Evolutionary conservation across 2,329 filamentous ascomycete species (phyloP), one percentile per base, ranked within the genome.

Genomic region (Beauveria scarabaeidicola): DNA sequence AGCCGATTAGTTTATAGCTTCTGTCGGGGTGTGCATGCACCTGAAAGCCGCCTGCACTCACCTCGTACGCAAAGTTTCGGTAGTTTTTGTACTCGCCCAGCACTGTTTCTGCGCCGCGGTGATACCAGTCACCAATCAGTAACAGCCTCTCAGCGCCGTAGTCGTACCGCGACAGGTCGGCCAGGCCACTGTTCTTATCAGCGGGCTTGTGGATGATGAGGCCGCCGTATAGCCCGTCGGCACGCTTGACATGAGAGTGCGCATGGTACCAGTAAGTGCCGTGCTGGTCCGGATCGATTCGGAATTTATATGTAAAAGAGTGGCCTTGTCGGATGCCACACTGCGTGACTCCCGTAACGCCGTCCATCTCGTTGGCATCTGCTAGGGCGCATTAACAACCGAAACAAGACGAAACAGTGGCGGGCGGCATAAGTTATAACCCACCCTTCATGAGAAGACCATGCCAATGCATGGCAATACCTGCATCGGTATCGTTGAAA

Each of bases 391-490:
- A 17, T 53, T 27, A 38, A 38, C 51, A 36, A 13, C 19, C 32
- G 40, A 17, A 15, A n/a, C 8, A 19, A 19, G n/a, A 44, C 9
- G 10, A 9, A 13, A 25, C 10, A n/a, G 23, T n/a, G n/a, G n/a
- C 13, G 10, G 32, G 32, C 11, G 32, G 32, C 32, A 36, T n/a
- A n/a, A n/a, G n/a, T n/a, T n/a, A 23, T 81, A 77, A 82, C 0
- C 81, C 82, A 21, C 81, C 81, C 62, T 81, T 81, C 69, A 87
- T 84, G 65, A 82, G 84, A 63, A 89, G 76, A 27, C 86, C 86
- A 66, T 89, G 86, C 72, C 85, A 89, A 66, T 89, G 86, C n/a
- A 89, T 75, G 53, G 79, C 80, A 2, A 85, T 84, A 57, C 61
- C 61, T 9, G 44, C 54, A 19, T 53, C 53, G 21, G 69, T 73